phyloP scores from a whole-genome alignment of 257 asterid species.

The Gentiana straminea region DNA sequence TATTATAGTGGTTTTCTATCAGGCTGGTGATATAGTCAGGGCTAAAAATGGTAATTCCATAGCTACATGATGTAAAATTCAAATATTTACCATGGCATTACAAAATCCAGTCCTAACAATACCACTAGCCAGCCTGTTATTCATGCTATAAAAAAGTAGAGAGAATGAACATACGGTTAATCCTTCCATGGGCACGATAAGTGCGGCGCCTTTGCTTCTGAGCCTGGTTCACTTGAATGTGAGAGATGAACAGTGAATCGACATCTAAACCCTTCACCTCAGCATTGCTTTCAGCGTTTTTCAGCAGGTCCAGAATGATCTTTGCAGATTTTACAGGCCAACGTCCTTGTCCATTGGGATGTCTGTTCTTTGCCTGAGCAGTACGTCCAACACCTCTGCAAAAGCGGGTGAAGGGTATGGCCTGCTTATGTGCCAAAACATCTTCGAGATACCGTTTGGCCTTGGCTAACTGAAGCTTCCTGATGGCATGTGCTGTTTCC shows the following conservation, averaged over 20 bases:
- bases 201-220: constrained; percentile 85
- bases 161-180: constrained; percentile 32
- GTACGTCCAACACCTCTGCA: constrained; percentile 85
- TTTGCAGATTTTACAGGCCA: constrained; percentile 85
- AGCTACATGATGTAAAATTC: no score
- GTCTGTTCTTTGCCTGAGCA: constrained; percentile 86
- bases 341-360: constrained; percentile 82
- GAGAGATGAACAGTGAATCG: constrained; percentile 79
- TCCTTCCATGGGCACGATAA: constrained; percentile 78
- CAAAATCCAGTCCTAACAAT: background rate
- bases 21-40: no score
- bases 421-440: constrained; percentile 83
- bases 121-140: no score
- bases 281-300: constrained; percentile 87
- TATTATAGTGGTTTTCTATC: no score
- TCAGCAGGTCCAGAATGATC: constrained; percentile 60
- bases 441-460: constrained; percentile 90
- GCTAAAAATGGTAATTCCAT: no score
- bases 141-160: background rate
- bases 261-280: constrained; percentile 94
- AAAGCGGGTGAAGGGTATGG: constrained; percentile 79
- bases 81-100: no score
- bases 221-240: constrained; percentile 88
- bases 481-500: constrained; percentile 78
- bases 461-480: constrained; percentile 58